Conservation (phyloP, 2,329 filamentous ascomycete genomes). For the Diaporthe batatas region DNA sequence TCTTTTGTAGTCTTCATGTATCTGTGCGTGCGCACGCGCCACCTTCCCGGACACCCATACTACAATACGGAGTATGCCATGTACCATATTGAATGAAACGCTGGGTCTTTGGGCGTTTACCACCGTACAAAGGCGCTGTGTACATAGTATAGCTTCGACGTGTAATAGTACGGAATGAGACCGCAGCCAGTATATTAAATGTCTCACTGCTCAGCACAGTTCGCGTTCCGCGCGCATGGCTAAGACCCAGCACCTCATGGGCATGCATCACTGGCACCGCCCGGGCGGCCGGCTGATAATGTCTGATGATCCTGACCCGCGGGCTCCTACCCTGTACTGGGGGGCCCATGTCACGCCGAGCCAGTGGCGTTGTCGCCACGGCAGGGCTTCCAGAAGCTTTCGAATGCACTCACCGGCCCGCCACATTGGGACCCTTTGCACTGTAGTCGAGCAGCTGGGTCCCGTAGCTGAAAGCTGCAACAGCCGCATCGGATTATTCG, state of each 20-base stretch:
- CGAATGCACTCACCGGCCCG: not conserved
- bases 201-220: constrained; percentile 16
- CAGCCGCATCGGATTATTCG: constrained; percentile 18
- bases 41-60: not conserved
- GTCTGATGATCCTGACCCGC: constrained; percentile 4
- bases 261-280: not conserved
- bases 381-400: constrained; percentile 23
- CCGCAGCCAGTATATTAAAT: not conserved
- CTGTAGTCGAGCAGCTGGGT: not conserved
- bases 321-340: not conserved
- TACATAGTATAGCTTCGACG: no score
- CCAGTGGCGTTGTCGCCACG: not conserved
- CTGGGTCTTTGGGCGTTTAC: no score
- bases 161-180: no score
- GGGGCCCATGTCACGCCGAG: not conserved
- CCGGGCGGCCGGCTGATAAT: constrained; percentile 10
- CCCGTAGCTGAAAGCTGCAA: not conserved
- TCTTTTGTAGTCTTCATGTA: not conserved
- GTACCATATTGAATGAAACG: no score
- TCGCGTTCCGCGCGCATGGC: not conserved
- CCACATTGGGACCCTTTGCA: not conserved
- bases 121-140: no score
- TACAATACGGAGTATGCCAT: not conserved
- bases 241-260: constrained; percentile 10
- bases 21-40: not conserved